These are phyloP conservation scores for Suillus americanus DNA, from an alignment of 768 basidiomycete species.

Conservation along the genomic window DNA sequence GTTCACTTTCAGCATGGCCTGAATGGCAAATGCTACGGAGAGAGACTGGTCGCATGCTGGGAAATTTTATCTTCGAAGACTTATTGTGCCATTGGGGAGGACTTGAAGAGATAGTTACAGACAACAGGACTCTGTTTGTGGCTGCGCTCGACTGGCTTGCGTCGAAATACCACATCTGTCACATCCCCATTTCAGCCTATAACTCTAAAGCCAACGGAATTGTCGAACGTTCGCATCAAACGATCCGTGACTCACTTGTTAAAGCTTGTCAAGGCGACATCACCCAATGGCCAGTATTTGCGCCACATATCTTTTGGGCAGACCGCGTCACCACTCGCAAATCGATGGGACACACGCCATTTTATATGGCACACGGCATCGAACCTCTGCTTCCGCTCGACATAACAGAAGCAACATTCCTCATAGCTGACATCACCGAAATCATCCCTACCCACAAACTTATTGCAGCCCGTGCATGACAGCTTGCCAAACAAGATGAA, in stretches of 20 bases:
- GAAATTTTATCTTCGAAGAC: conserved; percentile 35
- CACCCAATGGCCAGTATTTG: conserved; percentile 31
- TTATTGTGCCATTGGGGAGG: conserved; percentile 39
- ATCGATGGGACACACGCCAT: no score
- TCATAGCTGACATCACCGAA: no score
- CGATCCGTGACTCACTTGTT: conserved; percentile 33
- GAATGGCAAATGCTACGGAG: conserved; percentile 29
- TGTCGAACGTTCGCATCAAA: conserved; percentile 31
- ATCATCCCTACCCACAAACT: no score
- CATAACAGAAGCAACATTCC: no score
- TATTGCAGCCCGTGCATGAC: no score
- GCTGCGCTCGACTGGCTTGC: conserved; percentile 22
- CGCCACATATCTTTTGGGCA: conserved; percentile 34
- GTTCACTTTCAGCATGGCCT: conserved; percentile 32
- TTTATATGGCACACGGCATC: no score
- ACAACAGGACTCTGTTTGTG: conserved; percentile 38
- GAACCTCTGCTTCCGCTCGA: no score
- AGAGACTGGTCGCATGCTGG: conserved; percentile 28
- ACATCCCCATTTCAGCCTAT: conserved; percentile 42
- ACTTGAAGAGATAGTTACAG: conserved; percentile 37
- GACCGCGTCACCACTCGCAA: no score
- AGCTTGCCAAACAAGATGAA: no score
- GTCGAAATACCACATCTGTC: conserved; percentile 32
- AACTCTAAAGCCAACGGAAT: conserved; percentile 42
- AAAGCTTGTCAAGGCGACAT: conserved; percentile 34